Evolutionary conservation across 768 basidiomycete species (phyloP).

Genomic region (Boletus pseudopeckii): DNA sequence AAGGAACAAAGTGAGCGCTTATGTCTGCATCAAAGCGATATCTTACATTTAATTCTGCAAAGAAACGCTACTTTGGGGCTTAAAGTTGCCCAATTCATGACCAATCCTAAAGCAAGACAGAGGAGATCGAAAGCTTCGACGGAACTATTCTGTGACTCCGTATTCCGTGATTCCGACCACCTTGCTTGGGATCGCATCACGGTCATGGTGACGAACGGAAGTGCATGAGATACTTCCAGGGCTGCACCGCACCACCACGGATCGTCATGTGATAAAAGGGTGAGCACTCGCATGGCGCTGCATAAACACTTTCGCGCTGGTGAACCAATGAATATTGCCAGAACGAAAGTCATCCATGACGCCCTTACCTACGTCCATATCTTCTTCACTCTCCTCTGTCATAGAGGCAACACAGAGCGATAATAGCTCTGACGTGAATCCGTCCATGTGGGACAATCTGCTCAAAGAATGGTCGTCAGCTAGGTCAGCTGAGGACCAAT

Average conservation of each 20-base stretch:
- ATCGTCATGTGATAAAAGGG: slow-evolving; percentile 67
- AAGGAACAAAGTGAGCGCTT: neutral
- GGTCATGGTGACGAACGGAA: slow-evolving; percentile 47
- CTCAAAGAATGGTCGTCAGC: slow-evolving; percentile 13
- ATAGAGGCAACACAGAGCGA: slow-evolving; percentile 50
- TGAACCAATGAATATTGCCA: neutral
- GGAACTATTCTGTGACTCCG: slow-evolving; percentile 10
- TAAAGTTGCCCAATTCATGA: slow-evolving; percentile 72
- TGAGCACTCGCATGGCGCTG: slow-evolving; percentile 59
- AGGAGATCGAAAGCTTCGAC: slow-evolving; percentile 60
- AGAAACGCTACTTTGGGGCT: slow-evolving; percentile 45
- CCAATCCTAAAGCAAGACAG: slow-evolving; percentile 69
- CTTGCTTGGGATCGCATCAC: slow-evolving; percentile 39
- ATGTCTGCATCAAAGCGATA: neutral
- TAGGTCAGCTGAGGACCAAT: slow-evolving; percentile 39
- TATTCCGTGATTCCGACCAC: slow-evolving; percentile 14
- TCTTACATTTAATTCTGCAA: slow-evolving; percentile 50
- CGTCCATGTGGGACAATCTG: slow-evolving; percentile 11
- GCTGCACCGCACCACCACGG: slow-evolving; percentile 52
- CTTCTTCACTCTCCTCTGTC: slow-evolving; percentile 21
- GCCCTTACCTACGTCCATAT: slow-evolving; percentile 16
- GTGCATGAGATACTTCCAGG: slow-evolving; percentile 42
- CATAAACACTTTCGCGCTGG: slow-evolving; percentile 51
- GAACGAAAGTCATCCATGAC: neutral
- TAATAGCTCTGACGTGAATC: slow-evolving; percentile 45